Evolutionary conservation across 2,329 filamentous ascomycete genomes (phyloP).

Genomic region (Hymenoscyphus fraxineus): DNA sequence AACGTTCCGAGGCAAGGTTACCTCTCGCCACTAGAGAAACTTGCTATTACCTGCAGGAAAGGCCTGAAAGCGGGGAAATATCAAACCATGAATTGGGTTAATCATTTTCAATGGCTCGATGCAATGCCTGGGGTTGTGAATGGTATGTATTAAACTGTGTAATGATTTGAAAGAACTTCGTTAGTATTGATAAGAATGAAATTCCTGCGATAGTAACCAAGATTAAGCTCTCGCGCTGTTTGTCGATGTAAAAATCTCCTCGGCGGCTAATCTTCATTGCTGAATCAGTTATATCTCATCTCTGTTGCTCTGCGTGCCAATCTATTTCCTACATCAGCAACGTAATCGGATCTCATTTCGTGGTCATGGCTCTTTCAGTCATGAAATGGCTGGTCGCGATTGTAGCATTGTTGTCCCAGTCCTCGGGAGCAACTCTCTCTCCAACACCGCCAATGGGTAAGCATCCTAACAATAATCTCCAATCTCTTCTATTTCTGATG

Average conservation of each 20-base stretch:
- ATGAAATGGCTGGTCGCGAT: constrained; percentile 9
- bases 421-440: constrained; percentile 27
- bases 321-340: neutral
- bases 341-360: neutral
- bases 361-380: constrained; percentile 11
- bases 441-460: constrained; percentile 44
- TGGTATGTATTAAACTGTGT: constrained; percentile 10
- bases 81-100: constrained; percentile 8
- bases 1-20: constrained; percentile 1
- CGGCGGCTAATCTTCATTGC: neutral
- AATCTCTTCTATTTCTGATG: constrained; percentile 9
- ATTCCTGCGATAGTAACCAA: neutral
- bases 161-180: constrained; percentile 1
- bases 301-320: neutral
- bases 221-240: neutral
- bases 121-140: neutral
- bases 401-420: constrained; percentile 8
- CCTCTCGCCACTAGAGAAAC: neutral
- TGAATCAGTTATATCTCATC: neutral
- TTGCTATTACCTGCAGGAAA: neutral
- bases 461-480: neutral
- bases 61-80: constrained; percentile 3
- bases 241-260: neutral
- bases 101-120: constrained; percentile 8
- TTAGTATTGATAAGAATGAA: constrained; percentile 14